Base-by-base conservation (phyloP, 768 basidiomycete species). In the Neoboletus brunneissimus region DNA sequence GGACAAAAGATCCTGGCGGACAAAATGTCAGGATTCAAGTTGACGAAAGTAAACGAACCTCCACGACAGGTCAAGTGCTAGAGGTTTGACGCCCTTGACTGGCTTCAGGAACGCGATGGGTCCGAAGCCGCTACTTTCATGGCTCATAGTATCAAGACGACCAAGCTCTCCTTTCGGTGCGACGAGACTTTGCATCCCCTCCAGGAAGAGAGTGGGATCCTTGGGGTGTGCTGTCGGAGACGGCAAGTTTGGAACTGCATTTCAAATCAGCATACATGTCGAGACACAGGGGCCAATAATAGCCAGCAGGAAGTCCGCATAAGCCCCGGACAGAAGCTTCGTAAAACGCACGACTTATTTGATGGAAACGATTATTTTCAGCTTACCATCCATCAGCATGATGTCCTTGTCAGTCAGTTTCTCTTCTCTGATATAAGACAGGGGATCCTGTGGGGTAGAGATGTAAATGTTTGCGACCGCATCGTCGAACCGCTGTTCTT, bases 1-100 rank as follows among this genome's bases (percentile, higher is more conserved):
- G 44, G 12, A 23, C 20, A 34, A 48, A 54, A 13, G 32, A 49
- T 15, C 20, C 29, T 35, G 20, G 32, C 3, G 23, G 42, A 46
- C 34, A 37, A 37, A 45, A 15, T 15, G 32, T 20, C 25, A 22
- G 29, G 34, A 34, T 34, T 34, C 5, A n/a, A 8, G 25, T 8
- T 10, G 27, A 32, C 52, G 22, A 35, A 52, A 49, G 48, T 34
- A 50, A 49, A 74, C 79, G 48, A 55, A 88, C 88, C 80, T 79
- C 88, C 88, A 90, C 15, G 85, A 83, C 48, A 91, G 71, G 32
- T 82, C 77, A 15, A 89, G 74, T 22, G 78, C 75, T 4, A 89
- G 73, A 5, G 86, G 76, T 53, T 81, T 78, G 22, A 83, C 67
- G 2, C 87, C 87, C 63, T 81, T 85, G 16, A 76, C 79, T 59